Evolutionary conservation across 75 land plant genomes (phyloP), one percentile per base, ranked within the genome.

Genomic region (Selaginella tamariscina): DNA sequence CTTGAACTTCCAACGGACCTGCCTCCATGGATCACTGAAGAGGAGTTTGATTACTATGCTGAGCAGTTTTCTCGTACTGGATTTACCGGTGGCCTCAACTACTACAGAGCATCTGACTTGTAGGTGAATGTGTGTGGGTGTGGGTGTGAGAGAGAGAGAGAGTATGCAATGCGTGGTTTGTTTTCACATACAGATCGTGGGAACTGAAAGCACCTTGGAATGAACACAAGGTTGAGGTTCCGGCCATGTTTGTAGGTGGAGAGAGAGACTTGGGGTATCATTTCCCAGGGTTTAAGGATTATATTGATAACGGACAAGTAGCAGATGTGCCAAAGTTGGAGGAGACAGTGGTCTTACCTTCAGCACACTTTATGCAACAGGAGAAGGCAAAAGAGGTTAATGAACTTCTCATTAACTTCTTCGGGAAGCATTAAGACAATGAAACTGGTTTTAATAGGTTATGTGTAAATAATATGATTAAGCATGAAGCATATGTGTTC

Each of bases 21-120:
- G 54, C 86, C 92, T 28, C 60, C 89, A 31, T 88, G 92, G 92
- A 49, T 88, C 0, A 65, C 90, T 1, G 87, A 86, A 44, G 87
- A 84, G 54, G 92, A 88, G 30, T 65, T 88, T 18, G 32, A 78
- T 56, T 86, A 80, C 44, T 88, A 74, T 67, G 81, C 75, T 0
- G 65, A 27, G 29, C 78, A 82, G 68, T 85, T 72, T 32, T 27
- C 73, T 27, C 56, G 78, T 28, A 69, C 65, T 2, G 86, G 88
- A 18, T 85, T 80, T 55, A 80, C 83, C 29, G 82, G 82, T 15
- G 78, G 68, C 22, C 30, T 85, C 32, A 85, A 85, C 70, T 83
- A 85, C 55, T 85, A 85, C 55, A 85, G 85, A 24, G 54, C 49
- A 26, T 0, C 77, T 21, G 65, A 83, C 32, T 65, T 73, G 88